Evolutionary conservation across 805 yeast species (phyloP).

Genomic region (Candida odintsovae): DNA sequence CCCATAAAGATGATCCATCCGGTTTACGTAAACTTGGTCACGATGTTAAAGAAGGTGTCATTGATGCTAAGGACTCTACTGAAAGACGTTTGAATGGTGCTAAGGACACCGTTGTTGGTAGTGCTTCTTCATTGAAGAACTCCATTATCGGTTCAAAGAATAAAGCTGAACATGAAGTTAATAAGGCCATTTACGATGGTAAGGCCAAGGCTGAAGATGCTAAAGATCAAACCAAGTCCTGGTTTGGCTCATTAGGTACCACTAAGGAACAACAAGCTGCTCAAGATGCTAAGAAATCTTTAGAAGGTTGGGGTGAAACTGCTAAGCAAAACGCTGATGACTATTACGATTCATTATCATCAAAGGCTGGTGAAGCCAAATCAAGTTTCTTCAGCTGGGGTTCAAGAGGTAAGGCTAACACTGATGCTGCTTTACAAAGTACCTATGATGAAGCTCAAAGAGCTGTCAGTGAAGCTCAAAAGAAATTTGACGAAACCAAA

Average conservation of each 20-base stretch:
- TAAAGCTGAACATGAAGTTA: constrained; percentile 2
- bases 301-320: constrained; percentile 43
- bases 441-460: constrained; percentile 27
- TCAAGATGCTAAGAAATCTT: constrained; percentile 27
- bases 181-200: constrained; percentile 5
- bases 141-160: constrained; percentile 5
- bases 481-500: constrained; percentile 30
- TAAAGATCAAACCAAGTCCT: constrained; percentile 3
- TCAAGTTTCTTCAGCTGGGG: constrained; percentile 18
- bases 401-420: constrained; percentile 5
- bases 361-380: constrained; percentile 7
- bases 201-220: constrained; percentile 7
- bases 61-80: constrained; percentile 19
- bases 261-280: constrained; percentile 26
- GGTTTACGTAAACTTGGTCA: constrained; percentile 16
- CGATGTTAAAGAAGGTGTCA: constrained; percentile 7
- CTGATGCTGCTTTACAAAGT: constrained; percentile 9
- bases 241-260: constrained; percentile 9
- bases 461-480: constrained; percentile 28
- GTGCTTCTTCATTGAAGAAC: constrained; percentile 10
- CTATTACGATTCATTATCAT: constrained; percentile 18
- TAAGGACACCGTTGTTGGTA: constrained; percentile 15
- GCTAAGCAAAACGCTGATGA: constrained; percentile 27
- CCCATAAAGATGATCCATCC: constrained; percentile 9
- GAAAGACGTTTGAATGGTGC: constrained; percentile 12